Percentiles rank a stretch among this genome's conserved stretches.
Evolutionary conservation across 257 asterid genomes (phyloP).

Genomic region (Cruciata laevipes): DNA sequence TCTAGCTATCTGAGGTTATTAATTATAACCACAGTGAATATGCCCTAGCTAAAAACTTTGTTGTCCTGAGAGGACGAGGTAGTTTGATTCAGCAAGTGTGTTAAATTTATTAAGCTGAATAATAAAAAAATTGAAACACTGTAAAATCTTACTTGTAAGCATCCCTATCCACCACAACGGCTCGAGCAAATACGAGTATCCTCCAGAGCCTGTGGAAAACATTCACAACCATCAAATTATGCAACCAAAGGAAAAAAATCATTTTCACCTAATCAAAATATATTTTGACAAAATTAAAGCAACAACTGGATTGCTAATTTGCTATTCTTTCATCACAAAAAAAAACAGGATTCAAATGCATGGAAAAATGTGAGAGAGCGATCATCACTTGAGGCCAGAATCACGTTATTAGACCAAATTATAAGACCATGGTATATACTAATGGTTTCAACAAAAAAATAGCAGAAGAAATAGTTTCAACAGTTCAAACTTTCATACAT

Average conservation of each 20-base stretch:
- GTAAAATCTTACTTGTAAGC: constrained; percentile 56
- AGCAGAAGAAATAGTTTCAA: too few relatives aligned
- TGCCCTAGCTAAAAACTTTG: too few relatives aligned
- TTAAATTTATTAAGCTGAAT: too few relatives aligned
- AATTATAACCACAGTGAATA: too few relatives aligned
- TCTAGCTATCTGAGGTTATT: not conserved
- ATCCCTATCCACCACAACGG: constrained; percentile 98
- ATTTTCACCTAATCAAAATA: not conserved
- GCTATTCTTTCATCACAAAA: not conserved
- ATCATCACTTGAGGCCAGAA: constrained; percentile 27
- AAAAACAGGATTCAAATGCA: not conserved
- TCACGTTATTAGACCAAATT: too few relatives aligned
- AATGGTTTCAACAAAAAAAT: too few relatives aligned
- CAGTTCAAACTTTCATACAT: too few relatives aligned
- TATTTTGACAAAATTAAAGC: not conserved
- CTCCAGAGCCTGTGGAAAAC: constrained; percentile 61
- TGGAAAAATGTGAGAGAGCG: not conserved
- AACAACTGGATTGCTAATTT: not conserved
- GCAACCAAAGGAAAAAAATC: not conserved
- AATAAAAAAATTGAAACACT: not conserved
- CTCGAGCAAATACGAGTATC: constrained; percentile 63
- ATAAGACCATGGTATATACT: too few relatives aligned
- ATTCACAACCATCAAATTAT: not conserved
- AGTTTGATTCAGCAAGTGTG: too few relatives aligned
- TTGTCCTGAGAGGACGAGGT: too few relatives aligned